Base-by-base conservation (phyloP, 2,329 filamentous ascomycete species). In the Colletotrichum theobromicola region DNA sequence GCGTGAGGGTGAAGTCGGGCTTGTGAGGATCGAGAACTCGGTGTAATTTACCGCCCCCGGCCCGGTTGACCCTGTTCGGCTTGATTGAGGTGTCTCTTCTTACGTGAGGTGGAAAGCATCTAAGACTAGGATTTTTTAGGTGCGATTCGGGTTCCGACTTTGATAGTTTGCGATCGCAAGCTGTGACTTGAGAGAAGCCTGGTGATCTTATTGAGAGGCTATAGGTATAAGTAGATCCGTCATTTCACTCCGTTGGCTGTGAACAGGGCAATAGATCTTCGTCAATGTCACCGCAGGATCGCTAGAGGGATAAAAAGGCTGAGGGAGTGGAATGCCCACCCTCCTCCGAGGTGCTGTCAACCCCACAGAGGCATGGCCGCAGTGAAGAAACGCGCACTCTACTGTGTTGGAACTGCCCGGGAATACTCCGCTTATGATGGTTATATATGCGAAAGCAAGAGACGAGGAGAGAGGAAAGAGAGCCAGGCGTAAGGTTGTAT, bases 341-440 rank as follows among this genome's bases (percentile, higher is more conserved):
- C 21, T 46, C 10, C 4, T 50, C 7, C 3, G 42, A 50, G 10
- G n/a, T 50, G 0, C 7, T 50, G 1, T 21, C 6, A 7, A 4
- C 5, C 3, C n/a, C n/a, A 4, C 2, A 12, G 2, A 50, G n/a
- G 2, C n/a, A 4, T 2, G 4, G 42, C 42, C 42, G 9, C 18
- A 21, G n/a, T 10, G 10, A n/a, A 4, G 0, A 1, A 46, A 46
- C n/a, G 13, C 5, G 10, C 4, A 7, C 5, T 46, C n/a, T 46
- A 3, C 37, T 9, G 5, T 13, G 42, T 4, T 6, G 18, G 0
- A 46, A n/a, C 18, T 21, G 5, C 13, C 4, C 1, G 0, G 4
- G 10, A 21, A 46, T 46, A 13, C 4, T 7, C n/a, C 13, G 42
- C n/a, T 4, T 21, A 21, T 46, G 5, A 21, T 13, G 7, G 42